phyloP scores from a whole-genome alignment of 306 rosid genomes.

The Potentilla sterilis region DNA sequence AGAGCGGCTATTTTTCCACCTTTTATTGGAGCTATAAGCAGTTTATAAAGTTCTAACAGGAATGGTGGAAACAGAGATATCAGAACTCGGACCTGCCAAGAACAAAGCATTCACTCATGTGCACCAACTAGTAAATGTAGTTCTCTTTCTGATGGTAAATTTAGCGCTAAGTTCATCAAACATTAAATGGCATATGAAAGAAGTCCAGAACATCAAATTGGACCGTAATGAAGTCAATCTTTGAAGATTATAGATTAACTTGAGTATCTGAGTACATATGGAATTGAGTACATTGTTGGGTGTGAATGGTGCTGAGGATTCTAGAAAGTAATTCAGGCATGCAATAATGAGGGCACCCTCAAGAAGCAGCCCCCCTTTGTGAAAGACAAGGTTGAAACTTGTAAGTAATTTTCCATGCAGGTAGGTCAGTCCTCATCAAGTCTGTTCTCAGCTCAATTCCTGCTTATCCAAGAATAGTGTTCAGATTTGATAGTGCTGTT shows the following conservation, averaged over 20 bases:
- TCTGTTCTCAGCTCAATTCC: background rate
- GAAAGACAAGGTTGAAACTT: background rate
- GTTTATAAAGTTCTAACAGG: slow-evolving; percentile 68
- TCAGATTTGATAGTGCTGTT: background rate
- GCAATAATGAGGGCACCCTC: too few relatives aligned
- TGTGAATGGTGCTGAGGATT: background rate
- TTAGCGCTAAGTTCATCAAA: background rate
- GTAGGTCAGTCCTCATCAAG: background rate
- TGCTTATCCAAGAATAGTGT: background rate
- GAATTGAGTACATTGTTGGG: background rate
- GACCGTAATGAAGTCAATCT: background rate
- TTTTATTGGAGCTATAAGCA: slow-evolving; percentile 66
- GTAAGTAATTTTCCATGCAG: background rate
- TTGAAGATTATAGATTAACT: background rate
- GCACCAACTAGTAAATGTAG: background rate
- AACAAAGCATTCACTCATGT: background rate
- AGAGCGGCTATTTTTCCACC: slow-evolving; percentile 81
- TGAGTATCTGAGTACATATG: background rate
- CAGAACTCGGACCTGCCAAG: slow-evolving; percentile 62
- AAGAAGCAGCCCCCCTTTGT: background rate
- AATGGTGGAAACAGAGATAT: slow-evolving; percentile 78
- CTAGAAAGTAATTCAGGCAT: too few relatives aligned
- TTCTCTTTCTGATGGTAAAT: background rate
- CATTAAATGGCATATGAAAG: background rate
- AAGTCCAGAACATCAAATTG: background rate